Conservation (phyloP, 805 yeast genomes). For the Lipomyces sp. region DNA sequence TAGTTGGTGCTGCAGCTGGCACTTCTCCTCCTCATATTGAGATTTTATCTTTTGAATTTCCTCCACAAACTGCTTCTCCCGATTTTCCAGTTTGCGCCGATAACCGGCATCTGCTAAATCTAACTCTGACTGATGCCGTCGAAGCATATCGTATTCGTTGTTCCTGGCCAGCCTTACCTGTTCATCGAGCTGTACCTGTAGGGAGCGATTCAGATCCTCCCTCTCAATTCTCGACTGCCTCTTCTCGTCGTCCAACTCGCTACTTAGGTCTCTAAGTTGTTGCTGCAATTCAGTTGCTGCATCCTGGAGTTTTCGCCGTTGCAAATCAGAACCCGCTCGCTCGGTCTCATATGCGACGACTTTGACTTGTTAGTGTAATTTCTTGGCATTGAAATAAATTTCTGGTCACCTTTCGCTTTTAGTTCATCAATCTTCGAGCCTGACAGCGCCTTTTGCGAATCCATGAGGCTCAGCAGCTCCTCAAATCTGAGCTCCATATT, state of each 20-base stretch:
- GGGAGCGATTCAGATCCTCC: conserved; percentile 48
- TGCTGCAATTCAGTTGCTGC: conserved; percentile 44
- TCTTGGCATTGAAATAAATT: background rate
- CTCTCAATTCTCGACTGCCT: conserved; percentile 46
- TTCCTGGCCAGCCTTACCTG: conserved; percentile 42
- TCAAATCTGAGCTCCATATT: conserved; percentile 26
- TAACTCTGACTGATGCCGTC: conserved; percentile 27
- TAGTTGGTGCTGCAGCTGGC: conserved; percentile 40
- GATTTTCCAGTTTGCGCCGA: conserved; percentile 4
- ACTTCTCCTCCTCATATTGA: conserved; percentile 40
- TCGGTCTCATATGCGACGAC: conserved; percentile 46
- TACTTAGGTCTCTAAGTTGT: conserved; percentile 41
- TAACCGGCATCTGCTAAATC: conserved; percentile 7
- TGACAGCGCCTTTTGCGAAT: background rate
- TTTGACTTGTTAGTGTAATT: background rate
- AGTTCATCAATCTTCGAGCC: conserved; percentile 17
- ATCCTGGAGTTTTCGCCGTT: conserved; percentile 46
- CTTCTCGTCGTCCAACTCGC: conserved; percentile 42
- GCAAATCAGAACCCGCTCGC: conserved; percentile 49
- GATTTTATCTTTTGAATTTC: conserved; percentile 6
- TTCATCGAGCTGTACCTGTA: conserved; percentile 46
- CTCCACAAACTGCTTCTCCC: conserved; percentile 5
- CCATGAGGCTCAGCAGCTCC: conserved; percentile 11
- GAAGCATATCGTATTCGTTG: conserved; percentile 39
- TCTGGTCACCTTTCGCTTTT: conserved; percentile 18